Percentiles rank a stretch among this genome's conserved stretches.
Evolutionary conservation across 208 protist species (phyloP).

Genomic region (Balamuthia mandrillaris): DNA sequence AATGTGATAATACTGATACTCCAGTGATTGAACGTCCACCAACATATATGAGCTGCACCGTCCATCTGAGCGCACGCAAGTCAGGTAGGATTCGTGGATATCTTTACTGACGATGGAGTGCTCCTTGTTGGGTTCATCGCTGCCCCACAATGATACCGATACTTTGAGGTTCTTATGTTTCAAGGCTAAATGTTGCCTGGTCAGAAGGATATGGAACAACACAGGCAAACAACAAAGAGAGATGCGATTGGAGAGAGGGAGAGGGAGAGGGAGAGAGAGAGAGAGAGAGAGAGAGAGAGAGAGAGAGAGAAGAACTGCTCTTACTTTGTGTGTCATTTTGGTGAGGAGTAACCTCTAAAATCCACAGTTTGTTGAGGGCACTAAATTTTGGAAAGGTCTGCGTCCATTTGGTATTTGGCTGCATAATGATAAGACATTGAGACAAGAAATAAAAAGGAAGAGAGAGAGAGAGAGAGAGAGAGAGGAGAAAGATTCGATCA

Average conservation of each 20-base stretch:
- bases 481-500: too few species aligned
- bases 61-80: background rate
- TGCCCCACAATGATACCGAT: background rate
- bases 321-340: background rate
- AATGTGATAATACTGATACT: background rate
- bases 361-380: conserved; percentile 28
- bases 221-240: background rate
- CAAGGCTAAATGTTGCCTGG: background rate
- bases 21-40: conserved; percentile 27
- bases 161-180: background rate
- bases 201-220: too few species aligned
- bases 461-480: too few species aligned
- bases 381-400: conserved; percentile 16
- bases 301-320: background rate
- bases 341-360: conserved; percentile 23
- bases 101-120: background rate
- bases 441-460: too few species aligned
- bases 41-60: background rate
- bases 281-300: background rate
- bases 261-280: background rate
- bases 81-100: background rate
- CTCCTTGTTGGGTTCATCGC: background rate
- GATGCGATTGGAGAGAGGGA: background rate
- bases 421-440: too few species aligned
- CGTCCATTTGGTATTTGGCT: conserved; percentile 4